Evolutionary conservation across 768 basidiomycete species (phyloP), one percentile per base, ranked within the genome.

Genomic region (Russula sp.): DNA sequence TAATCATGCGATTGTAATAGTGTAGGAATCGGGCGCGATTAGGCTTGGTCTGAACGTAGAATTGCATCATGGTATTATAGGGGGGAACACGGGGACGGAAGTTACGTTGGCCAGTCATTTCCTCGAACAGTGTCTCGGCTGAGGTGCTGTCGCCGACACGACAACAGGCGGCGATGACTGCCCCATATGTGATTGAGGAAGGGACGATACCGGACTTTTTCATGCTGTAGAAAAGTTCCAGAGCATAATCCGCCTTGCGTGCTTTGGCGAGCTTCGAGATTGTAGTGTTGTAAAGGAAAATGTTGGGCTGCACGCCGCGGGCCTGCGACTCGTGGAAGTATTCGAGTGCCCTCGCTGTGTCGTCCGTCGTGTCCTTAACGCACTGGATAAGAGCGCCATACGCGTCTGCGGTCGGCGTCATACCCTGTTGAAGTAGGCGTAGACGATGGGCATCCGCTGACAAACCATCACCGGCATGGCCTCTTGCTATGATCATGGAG

Each of bases 61-160:
- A 79, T 72, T 99, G 97, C 83, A 99, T 98, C 94, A 99, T 97
- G 38, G 89, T 94, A 76, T 99, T 99, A 80, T 86, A 99, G 0
- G 96, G 96, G 20, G 96, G 97, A 1, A 97, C 86, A 7, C 94
- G 80, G 9, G 95, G 87, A 74, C 80, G 87, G 79, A 93, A 98
- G 67, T 86, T 87, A 39, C 73, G 77, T 61, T 83, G 78, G 47
- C 73, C 65, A 0, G 77, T 72, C 97, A 99, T 98, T 76, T 98
- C 94, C 58, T 74, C 70, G 75, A 97, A 99, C 48, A 97, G 74
- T 9, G 78, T 75, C 72, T 91, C 90, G 6, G 97, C 97, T 0
- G 88, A 85, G 4, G 77, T 74, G 7, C 83, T 81, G 70, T 98
- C 94, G 2, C 97, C 97, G 3, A 97, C 93, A 60, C 96, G 82